Conservation (phyloP, 345 rosid genomes). For the Euphorbia peplus region DNA sequence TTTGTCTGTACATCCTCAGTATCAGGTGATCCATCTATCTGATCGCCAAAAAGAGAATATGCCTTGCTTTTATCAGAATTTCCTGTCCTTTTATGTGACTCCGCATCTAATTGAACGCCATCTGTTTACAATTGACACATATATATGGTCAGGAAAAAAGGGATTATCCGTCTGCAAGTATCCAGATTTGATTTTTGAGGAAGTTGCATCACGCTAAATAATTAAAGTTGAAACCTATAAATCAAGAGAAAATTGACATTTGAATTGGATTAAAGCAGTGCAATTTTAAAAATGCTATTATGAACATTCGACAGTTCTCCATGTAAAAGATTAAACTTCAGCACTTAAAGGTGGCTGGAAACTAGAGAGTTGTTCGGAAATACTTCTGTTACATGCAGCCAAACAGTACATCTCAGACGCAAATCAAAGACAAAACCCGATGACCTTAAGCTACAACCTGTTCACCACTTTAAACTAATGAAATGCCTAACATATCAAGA, state of each 20-base stretch:
- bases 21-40: slow-evolving; percentile 21
- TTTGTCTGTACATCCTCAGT: slow-evolving; percentile 12
- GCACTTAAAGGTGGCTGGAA: slow-evolving; percentile 4
- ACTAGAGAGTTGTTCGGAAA: background rate
- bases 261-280: background rate
- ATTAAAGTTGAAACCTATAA: background rate
- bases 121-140: slow-evolving; percentile 5
- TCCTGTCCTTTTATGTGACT: slow-evolving; percentile 11
- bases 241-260: background rate
- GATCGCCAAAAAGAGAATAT: slow-evolving; percentile 19
- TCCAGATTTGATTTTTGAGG: background rate
- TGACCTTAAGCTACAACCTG: background rate
- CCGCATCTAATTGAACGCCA: slow-evolving; percentile 7
- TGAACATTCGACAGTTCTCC: background rate
- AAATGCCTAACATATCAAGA: background rate
- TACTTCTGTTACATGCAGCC: background rate
- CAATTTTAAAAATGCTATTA: background rate
- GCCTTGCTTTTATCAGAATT: slow-evolving; percentile 15
- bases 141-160: background rate
- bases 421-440: background rate
- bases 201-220: background rate
- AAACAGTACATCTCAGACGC: background rate
- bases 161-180: background rate
- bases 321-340: background rate
- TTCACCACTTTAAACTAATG: background rate